A percentile compares a stretch with the other conserved stretches of the same genome.
Evolutionary conservation across 345 rosid species (phyloP).

Genomic region (Microthlaspi erraticum): DNA sequence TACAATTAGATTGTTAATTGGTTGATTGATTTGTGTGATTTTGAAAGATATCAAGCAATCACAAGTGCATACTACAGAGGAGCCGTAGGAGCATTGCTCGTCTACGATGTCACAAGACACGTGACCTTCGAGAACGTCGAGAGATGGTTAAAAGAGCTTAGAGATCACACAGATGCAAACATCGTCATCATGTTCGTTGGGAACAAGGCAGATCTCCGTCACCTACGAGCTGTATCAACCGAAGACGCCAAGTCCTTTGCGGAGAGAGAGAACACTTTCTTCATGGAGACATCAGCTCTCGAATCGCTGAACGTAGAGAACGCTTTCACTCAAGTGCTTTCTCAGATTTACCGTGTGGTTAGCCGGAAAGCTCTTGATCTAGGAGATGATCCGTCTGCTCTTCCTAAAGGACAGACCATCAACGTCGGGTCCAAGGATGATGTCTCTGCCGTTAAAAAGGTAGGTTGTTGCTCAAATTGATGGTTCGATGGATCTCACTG

Average conservation of each 20-base stretch:
- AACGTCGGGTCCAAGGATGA: constrained; percentile 67
- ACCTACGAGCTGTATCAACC: constrained; percentile 67
- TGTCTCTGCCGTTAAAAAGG: constrained; percentile 76
- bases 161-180: constrained; percentile 78
- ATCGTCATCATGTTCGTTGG: constrained; percentile 86
- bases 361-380: constrained; percentile 71
- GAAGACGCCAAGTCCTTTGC: constrained; percentile 72
- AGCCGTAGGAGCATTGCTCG: constrained; percentile 83
- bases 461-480: constrained; percentile 69
- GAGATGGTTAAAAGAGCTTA: constrained; percentile 85
- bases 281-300: constrained; percentile 69
- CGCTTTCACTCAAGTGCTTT: constrained; percentile 73
- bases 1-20: too few relatives aligned
- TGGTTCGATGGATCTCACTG: not conserved
- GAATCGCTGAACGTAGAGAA: constrained; percentile 45
- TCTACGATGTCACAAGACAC: constrained; percentile 79
- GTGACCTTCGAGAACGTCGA: constrained; percentile 81
- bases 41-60: constrained; percentile 68
- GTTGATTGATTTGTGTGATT: constrained; percentile 26
- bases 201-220: constrained; percentile 88
- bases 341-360: constrained; percentile 71
- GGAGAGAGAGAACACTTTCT: constrained; percentile 59
- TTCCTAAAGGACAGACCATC: constrained; percentile 78
- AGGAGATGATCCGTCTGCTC: constrained; percentile 69
- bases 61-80: constrained; percentile 92